Evolutionary conservation across 106 monocot genomes (phyloP).

Genomic region (Agapanthus africanus): DNA sequence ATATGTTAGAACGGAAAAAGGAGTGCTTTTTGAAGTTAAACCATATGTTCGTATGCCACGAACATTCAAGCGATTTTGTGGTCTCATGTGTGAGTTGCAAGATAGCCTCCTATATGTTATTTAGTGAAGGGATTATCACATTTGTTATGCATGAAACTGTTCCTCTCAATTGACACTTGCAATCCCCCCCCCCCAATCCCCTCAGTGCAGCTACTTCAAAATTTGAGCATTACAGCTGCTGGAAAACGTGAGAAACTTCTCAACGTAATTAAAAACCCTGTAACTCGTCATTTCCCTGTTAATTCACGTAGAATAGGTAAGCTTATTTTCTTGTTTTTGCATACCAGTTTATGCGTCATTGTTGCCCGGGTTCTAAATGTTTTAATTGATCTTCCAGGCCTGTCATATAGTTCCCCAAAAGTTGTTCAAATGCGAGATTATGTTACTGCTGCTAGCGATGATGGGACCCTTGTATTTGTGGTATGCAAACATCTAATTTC

Average conservation of each 20-base stretch:
- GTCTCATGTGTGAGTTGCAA: slow-evolving; percentile 83
- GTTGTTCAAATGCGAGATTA: slow-evolving; percentile 59
- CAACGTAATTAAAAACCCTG: slow-evolving; percentile 88
- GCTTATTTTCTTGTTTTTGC: slow-evolving; percentile 5
- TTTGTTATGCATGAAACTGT: slow-evolving; percentile 2
- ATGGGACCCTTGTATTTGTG: slow-evolving; percentile 76
- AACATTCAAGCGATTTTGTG: slow-evolving; percentile 86
- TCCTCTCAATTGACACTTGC: background rate
- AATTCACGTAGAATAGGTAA: slow-evolving; percentile 84
- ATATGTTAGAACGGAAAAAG: slow-evolving; percentile 78
- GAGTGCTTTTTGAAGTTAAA: slow-evolving; percentile 89
- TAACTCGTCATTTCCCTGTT: slow-evolving; percentile 74
- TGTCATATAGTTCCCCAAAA: slow-evolving; percentile 84
- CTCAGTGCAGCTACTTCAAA: slow-evolving; percentile 67
- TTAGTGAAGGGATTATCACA: background rate
- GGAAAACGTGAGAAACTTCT: slow-evolving; percentile 94
- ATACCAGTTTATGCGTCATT: background rate
- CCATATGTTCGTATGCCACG: slow-evolving; percentile 90
- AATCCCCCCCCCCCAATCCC: too few species aligned
- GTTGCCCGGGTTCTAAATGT: background rate
- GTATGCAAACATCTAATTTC: slow-evolving; percentile 34
- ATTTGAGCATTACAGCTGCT: slow-evolving; percentile 68
- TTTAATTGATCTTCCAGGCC: slow-evolving; percentile 38
- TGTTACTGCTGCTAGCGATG: slow-evolving; percentile 65
- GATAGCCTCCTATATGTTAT: too few species aligned